A percentile compares a stretch with the other conserved stretches of the same genome.
Conservation (phyloP, 768 basidiomycete genomes). For the Rhodotorula paludigena region DNA sequence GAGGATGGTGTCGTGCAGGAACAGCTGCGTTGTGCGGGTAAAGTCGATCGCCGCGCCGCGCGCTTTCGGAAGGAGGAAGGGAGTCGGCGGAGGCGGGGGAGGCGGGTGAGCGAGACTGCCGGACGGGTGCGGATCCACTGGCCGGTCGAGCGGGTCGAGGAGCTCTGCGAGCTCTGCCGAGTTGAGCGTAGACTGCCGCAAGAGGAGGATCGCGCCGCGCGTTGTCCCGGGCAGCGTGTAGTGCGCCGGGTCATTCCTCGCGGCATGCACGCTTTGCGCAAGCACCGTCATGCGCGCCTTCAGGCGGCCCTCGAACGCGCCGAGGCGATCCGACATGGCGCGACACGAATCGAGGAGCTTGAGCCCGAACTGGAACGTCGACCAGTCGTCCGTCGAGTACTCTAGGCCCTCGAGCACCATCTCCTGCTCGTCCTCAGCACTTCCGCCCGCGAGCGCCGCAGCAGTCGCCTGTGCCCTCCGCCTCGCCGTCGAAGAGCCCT, state of each 20-base stretch:
- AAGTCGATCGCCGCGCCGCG: conserved; percentile 34
- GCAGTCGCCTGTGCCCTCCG: conserved; percentile 54
- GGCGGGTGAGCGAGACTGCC: background rate
- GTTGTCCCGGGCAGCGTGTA: conserved; percentile 59
- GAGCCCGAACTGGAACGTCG: conserved; percentile 71
- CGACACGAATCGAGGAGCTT: conserved; percentile 78
- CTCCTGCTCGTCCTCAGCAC: conserved; percentile 47
- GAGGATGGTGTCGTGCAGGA: conserved; percentile 76
- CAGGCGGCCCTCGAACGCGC: conserved; percentile 66
- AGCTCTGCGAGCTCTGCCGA: conserved; percentile 67
- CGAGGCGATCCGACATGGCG: conserved; percentile 63
- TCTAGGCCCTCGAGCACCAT: conserved; percentile 62
- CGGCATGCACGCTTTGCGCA: conserved; percentile 58
- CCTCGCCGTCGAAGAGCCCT: conserved; percentile 18
- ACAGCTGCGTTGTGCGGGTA: conserved; percentile 60
- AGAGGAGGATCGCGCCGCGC: conserved; percentile 60
- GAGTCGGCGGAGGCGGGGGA: conserved; percentile 7
- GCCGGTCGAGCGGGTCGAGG: conserved; percentile 50
- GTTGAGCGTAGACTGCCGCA: conserved; percentile 80
- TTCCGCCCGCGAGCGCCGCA: conserved; percentile 31
- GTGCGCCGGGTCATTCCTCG: conserved; percentile 56
- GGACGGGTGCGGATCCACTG: background rate
- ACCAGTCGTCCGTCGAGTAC: conserved; percentile 85
- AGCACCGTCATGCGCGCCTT: conserved; percentile 59
- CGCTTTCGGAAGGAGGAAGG: conserved; percentile 36